Conservation (phyloP, 2,329 filamentous ascomycete species). For the Penicillium sp. region DNA sequence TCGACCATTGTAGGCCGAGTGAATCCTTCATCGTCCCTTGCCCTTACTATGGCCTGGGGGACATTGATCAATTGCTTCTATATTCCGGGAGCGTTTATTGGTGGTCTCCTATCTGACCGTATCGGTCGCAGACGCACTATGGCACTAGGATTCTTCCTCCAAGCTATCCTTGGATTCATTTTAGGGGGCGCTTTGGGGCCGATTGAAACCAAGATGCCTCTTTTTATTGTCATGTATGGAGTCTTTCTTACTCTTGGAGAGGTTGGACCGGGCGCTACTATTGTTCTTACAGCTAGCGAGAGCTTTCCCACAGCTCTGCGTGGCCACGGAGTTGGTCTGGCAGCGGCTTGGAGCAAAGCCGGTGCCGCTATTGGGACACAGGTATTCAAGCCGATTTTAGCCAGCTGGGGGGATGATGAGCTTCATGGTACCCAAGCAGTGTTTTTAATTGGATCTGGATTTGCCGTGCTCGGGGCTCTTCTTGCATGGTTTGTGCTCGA, state of each 20-base stretch:
- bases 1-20: constrained; percentile 56
- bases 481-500: constrained; percentile 54
- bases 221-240: constrained; percentile 58
- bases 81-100: constrained; percentile 52
- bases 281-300: constrained; percentile 48
- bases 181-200: constrained; percentile 53
- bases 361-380: constrained; percentile 57
- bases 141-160: constrained; percentile 53
- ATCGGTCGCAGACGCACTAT: constrained; percentile 57
- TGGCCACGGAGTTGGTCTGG: constrained; percentile 55
- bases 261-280: constrained; percentile 54
- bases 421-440: constrained; percentile 53
- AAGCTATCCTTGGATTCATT: constrained; percentile 53
- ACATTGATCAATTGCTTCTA: constrained; percentile 58
- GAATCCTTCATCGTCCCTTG: constrained; percentile 47
- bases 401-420: constrained; percentile 46
- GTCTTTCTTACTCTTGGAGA: constrained; percentile 56
- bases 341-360: constrained; percentile 54
- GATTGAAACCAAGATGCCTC: constrained; percentile 53
- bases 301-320: constrained; percentile 56
- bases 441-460: constrained; percentile 57
- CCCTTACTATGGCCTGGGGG: constrained; percentile 50
- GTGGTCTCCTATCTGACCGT: constrained; percentile 53
- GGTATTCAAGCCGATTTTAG: constrained; percentile 57
- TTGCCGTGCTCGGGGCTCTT: constrained; percentile 52